Conservation (phyloP, 352 stramenopile species). For the Phytophthora litchii region DNA sequence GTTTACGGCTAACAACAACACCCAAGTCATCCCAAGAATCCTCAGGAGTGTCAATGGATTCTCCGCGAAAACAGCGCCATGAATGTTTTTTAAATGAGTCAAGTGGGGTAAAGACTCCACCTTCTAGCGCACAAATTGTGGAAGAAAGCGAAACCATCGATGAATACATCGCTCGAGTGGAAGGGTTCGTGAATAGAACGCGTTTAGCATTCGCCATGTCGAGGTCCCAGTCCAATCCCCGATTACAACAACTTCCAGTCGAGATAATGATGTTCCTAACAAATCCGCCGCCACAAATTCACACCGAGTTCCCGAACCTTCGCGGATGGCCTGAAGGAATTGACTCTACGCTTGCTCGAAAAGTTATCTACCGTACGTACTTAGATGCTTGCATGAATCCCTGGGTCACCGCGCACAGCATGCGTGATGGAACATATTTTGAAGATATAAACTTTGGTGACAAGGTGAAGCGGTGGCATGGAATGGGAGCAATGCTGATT, state of each 20-base stretch:
- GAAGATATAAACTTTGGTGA: neutral
- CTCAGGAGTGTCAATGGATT: slow-evolving; percentile 3
- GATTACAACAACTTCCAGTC: slow-evolving; percentile 6
- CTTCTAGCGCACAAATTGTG: neutral
- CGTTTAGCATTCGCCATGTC: neutral
- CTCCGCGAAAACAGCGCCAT: slow-evolving; percentile 11
- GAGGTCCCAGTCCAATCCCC: neutral
- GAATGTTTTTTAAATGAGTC: too few relatives aligned
- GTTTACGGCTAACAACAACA: neutral
- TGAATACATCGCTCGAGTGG: slow-evolving; percentile 27
- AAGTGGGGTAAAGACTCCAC: neutral
- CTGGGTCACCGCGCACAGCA: slow-evolving; percentile 14
- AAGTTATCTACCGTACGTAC: slow-evolving; percentile 28
- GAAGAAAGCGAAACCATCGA: slow-evolving; percentile 20
- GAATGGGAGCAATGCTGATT: slow-evolving; percentile 19
- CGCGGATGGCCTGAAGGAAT: slow-evolving; percentile 33
- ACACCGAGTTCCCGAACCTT: slow-evolving; percentile 26
- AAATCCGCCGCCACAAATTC: slow-evolving; percentile 16
- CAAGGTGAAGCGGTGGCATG: slow-evolving; percentile 33
- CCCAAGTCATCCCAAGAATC: neutral
- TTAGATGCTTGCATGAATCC: slow-evolving; percentile 22
- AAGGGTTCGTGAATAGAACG: slow-evolving; percentile 13
- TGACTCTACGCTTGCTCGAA: slow-evolving; percentile 15
- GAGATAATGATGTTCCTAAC: slow-evolving; percentile 22
- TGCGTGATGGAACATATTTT: slow-evolving; percentile 20